phyloP scores from a whole-genome alignment of 2,329 filamentous ascomycete genomes.

The Penicillium sp. region DNA sequence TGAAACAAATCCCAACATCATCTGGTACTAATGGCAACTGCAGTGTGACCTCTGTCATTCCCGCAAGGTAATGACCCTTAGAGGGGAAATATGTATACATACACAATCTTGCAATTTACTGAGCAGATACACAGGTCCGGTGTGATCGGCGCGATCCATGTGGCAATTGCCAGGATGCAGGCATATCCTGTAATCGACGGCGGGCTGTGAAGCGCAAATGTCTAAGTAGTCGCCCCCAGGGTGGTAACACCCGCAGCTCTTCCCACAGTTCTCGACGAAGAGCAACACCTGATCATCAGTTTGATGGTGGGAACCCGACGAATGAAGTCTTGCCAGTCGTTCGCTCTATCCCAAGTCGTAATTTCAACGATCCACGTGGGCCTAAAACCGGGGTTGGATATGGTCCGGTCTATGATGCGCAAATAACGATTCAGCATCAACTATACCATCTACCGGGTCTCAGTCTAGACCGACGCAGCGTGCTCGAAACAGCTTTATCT shows the following conservation, averaged over 20 bases:
- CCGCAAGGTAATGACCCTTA: constrained; percentile 14
- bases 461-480: constrained; percentile 9
- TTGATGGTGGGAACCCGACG: neutral
- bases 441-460: constrained; percentile 8
- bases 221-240: neutral
- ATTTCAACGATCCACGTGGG: neutral
- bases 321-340: neutral
- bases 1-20: neutral
- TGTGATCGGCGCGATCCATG: constrained; percentile 24
- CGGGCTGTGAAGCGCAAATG: constrained; percentile 8
- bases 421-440: constrained; percentile 13
- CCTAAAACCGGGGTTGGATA: constrained; percentile 3
- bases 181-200: constrained; percentile 11
- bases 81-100: neutral
- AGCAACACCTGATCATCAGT: neutral
- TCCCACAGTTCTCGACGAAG: neutral
- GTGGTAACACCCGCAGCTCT: neutral
- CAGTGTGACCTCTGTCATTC: constrained; percentile 22
- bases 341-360: neutral
- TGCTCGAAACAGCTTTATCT: constrained; percentile 14
- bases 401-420: constrained; percentile 17
- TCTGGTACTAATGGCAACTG: neutral
- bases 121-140: constrained; percentile 16
- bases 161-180: constrained; percentile 24
- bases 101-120: neutral